phyloP scores from a whole-genome alignment of 305 asterid species.

The Rubia peregrina region DNA sequence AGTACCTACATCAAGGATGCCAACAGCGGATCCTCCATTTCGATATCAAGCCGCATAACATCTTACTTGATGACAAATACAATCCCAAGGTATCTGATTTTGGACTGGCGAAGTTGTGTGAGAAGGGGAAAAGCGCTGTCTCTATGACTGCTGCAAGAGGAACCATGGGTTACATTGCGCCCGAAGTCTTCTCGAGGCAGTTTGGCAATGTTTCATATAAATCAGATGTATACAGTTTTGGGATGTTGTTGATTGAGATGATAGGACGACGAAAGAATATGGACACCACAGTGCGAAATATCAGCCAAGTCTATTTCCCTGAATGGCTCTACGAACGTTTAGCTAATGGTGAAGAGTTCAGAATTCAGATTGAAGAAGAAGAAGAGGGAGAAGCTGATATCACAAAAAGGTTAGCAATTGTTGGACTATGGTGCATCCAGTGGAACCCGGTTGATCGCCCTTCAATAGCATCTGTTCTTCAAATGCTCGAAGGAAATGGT shows the following conservation, averaged over 20 bases:
- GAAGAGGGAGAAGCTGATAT: neutral
- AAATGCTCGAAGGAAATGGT: neutral
- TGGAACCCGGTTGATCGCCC: neutral
- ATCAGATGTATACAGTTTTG: neutral
- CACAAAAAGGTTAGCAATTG: neutral
- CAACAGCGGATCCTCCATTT: neutral
- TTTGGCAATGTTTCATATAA: neutral
- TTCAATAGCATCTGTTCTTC: neutral
- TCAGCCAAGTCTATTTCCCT: neutral
- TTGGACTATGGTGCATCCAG: neutral
- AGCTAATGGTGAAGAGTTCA: neutral
- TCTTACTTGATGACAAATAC: neutral
- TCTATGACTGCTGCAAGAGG: slow-evolving; percentile 1
- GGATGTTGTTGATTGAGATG: neutral
- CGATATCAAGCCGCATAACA: neutral
- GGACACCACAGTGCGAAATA: neutral
- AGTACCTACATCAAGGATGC: neutral
- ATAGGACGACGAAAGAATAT: neutral
- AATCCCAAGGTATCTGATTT: neutral
- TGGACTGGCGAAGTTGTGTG: neutral
- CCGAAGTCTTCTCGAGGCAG: neutral
- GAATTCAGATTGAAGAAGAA: neutral
- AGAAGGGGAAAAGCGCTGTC: neutral
- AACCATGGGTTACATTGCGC: neutral
- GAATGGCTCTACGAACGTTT: neutral